Evolutionary conservation across 2,329 filamentous ascomycete species (phyloP), one percentile per base, ranked within the genome.

Genomic region (Cercospora zeina): DNA sequence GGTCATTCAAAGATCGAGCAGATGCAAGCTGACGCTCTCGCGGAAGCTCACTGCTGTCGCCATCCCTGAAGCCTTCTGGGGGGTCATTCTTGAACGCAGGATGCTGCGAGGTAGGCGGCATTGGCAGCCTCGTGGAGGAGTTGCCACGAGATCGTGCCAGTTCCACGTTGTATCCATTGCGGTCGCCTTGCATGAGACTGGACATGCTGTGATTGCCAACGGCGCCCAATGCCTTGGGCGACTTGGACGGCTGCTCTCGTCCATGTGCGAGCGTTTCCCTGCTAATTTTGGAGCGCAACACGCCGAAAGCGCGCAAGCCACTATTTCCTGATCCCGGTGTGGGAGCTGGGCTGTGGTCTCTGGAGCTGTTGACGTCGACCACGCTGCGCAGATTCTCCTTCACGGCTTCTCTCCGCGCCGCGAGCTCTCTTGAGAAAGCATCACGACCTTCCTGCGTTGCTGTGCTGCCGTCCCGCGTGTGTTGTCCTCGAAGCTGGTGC

Each of bases 341-440:
- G 7, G 74, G 74, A 4, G 76, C 77, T 9, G 74, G 74, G 55
- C 74, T 76, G 31, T 66, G 62, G 42, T 68, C 69, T 50, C 74
- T 66, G 54, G 72, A 74, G 27, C 55, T 80, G 51, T 90, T 86
- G 2, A 82, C 82, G 68, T 89, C 87, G 0, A 85, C 86, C 65
- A 87, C 88, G 62, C 61, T 65, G 7, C 86, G 89, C 49, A 93
- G 78, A 67, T 86, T 88, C 74, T 93, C 89, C 56, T 90, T 86
- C 7, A 93, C 88, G 1, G 87, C 84, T 31, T 85, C 84, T 59
- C 89, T 85, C 14, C 89, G 85, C 66, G 87, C 84, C 1, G 88
- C 89, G 39, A 93, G 81, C 69, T 91, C 88, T 57, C 82, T 85
- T 16, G 88, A 87, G 71, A 93, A 92, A 30, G 90, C 89, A 57